Evolutionary conservation across 78 protist species (phyloP).

Genomic region (Dictyostelium firmibasis): DNA sequence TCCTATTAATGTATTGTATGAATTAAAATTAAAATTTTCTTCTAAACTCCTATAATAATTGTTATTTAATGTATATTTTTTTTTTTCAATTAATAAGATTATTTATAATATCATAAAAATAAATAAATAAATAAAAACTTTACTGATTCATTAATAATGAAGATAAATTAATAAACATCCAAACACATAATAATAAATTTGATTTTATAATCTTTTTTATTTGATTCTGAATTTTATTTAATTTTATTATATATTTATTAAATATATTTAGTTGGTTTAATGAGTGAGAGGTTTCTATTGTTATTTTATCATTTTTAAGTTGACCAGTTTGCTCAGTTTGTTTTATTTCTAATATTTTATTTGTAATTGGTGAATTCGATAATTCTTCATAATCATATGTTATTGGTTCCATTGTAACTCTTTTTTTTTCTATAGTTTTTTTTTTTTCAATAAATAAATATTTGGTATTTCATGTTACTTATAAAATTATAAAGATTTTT

Average conservation of each 20-base stretch:
- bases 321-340: not conserved
- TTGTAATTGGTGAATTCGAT: not conserved
- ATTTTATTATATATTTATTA: not conserved
- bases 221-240: not conserved
- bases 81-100: not conserved
- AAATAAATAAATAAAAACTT: not conserved
- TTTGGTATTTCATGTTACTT: no score
- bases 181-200: not conserved
- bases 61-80: not conserved
- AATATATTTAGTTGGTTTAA: not conserved
- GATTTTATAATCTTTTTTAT: not conserved
- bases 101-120: no score
- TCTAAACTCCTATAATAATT: not conserved
- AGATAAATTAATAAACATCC: not conserved
- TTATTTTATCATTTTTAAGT: not conserved
- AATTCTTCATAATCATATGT: not conserved
- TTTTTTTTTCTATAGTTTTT: no score
- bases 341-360: not conserved
- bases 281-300: no score
- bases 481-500: no score
- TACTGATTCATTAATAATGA: conserved; percentile 10
- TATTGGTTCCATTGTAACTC: not conserved
- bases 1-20: not conserved
- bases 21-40: conserved; percentile 1
- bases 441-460: no score